These are phyloP conservation scores for Phlegmacium glaucopus DNA, from an alignment of 768 basidiomycete species.

Conservation along the genomic window DNA sequence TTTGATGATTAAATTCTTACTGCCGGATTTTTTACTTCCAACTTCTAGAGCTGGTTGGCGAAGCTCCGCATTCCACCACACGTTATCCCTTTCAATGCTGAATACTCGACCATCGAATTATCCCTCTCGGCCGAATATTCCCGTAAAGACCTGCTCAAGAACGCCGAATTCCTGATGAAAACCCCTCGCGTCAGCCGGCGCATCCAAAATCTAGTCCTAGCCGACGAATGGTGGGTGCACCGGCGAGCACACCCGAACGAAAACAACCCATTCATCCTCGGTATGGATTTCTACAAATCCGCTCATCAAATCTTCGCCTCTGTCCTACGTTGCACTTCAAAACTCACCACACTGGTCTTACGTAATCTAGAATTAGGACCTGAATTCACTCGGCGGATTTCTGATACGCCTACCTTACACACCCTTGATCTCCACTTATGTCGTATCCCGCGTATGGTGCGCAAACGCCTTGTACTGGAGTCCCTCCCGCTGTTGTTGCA, in stretches of 20 bases:
- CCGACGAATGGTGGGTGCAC: constrained; percentile 21
- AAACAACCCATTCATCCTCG: constrained; percentile 18
- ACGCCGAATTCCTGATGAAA: constrained; percentile 12
- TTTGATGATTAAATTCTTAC: no score
- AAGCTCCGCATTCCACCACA: constrained; percentile 15
- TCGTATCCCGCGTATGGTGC: constrained; percentile 11
- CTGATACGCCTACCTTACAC: constrained; percentile 16
- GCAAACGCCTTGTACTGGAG: constrained; percentile 8
- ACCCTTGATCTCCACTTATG: constrained; percentile 19
- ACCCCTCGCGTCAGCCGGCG: constrained; percentile 12
- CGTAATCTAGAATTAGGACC: constrained; percentile 14
- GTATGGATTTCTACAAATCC: constrained; percentile 14
- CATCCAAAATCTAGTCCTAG: constrained; percentile 14
- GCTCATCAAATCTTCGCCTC: constrained; percentile 12
- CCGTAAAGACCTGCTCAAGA: constrained; percentile 12
- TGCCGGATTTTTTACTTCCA: neutral
- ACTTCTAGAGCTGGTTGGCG: constrained; percentile 15
- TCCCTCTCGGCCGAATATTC: constrained; percentile 14
- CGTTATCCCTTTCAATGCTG: constrained; percentile 16
- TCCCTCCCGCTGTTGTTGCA: constrained; percentile 4
- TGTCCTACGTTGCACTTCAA: constrained; percentile 9
- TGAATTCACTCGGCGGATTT: constrained; percentile 13
- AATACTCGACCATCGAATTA: constrained; percentile 15
- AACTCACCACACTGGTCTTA: constrained; percentile 16
- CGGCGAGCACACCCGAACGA: constrained; percentile 16